Evolutionary conservation across 345 rosid species (phyloP), one percentile per base, ranked within the genome.

Genomic region (Chamaenerion angustifolium): DNA sequence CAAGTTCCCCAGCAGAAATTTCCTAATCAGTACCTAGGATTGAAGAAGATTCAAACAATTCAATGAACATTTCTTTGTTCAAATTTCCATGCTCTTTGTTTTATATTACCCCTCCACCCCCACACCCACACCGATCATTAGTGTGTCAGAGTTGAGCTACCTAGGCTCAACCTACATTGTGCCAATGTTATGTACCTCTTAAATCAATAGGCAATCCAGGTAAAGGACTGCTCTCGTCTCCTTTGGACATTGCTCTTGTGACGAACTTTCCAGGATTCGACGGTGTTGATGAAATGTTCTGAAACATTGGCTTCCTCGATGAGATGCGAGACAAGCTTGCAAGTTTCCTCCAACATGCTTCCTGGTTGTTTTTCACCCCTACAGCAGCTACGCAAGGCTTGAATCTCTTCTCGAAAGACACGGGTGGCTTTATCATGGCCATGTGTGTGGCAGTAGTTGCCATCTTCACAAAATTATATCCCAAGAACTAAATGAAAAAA

Each of bases 161-260:
- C 37, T 31, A 31, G 37, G 7, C 37, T 7, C 37, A 31, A 31
- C 37, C 5, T 31, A 31, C 10, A 31, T 31, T 31, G 37, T 7
- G 46, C 16, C 16, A 16, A 54, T 9, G 27, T 21, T 40, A 7
- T 41, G 0, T n/a, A 76, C 82, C 82, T 71, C 76, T 69, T 50
- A 79, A 68, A 64, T 80, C 82, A 70, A 72, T 35, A 48, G 78
- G 78, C 67, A 80, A 45, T 64, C 80, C 82, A 0, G 70, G 60
- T 52, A 74, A 54, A 54, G 78, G 72, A 45, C 44, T 10, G 46
- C 52, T 60, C 6, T 14, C 64, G 46, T 45, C 21, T 8, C 4
- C 44, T 7, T 55, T 12, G 25, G 52, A 40, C 57, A 52, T 57
- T 43, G 82, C 76, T 60, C 49, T 68, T 13, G 73, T 50, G 10